Conservation (phyloP, 805 yeast species). For the Saturnispora mendoncae region DNA sequence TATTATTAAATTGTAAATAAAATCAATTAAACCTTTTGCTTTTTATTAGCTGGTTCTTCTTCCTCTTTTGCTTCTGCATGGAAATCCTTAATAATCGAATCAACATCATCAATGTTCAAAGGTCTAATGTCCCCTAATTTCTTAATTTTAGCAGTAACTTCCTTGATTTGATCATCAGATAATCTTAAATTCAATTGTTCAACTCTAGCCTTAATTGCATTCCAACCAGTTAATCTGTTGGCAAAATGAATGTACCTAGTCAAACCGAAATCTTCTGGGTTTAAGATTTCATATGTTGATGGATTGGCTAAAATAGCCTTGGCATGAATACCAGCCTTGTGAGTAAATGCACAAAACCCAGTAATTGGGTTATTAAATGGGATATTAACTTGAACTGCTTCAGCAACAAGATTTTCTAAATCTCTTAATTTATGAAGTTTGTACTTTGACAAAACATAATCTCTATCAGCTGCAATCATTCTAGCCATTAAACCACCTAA, state of each 20-base stretch:
- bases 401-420: conserved; percentile 91
- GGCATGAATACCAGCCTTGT: conserved; percentile 99
- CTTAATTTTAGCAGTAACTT: conserved; percentile 88
- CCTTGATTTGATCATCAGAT: conserved; percentile 90
- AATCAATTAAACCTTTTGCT: conserved; percentile 27
- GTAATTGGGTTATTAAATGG: conserved; percentile 99
- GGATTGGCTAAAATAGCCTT: conserved; percentile 98
- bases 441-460: conserved; percentile 88
- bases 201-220: conserved; percentile 95
- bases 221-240: conserved; percentile 97
- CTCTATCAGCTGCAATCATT: conserved; percentile 98
- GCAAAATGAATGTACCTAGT: conserved; percentile 96
- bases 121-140: conserved; percentile 92
- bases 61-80: conserved; percentile 42
- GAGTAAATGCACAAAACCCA: conserved; percentile 99
- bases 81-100: conserved; percentile 88
- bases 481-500: conserved; percentile 98
- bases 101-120: conserved; percentile 92
- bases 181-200: conserved; percentile 88
- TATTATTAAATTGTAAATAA: too few relatives aligned
- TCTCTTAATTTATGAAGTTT: conserved; percentile 94
- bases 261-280: conserved; percentile 92
- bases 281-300: conserved; percentile 93
- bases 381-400: conserved; percentile 91
- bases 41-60: conserved; percentile 27